Conservation (phyloP, 257 asterid genomes). For the Nicotiana tomentosiformis region DNA sequence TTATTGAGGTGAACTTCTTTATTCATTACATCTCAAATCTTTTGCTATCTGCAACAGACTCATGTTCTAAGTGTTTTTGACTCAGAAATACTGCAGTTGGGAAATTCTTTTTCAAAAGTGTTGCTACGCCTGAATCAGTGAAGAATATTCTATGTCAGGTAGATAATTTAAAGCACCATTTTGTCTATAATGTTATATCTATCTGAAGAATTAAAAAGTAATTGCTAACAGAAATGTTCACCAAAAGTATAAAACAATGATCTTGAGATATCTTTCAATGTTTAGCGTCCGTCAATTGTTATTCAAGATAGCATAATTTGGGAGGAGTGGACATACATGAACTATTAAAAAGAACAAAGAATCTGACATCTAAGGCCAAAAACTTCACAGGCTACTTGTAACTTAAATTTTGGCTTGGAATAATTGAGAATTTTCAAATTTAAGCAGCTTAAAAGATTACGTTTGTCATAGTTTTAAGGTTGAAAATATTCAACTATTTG, state of each 20-base stretch:
- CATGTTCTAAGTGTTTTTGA: neutral
- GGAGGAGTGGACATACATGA: neutral
- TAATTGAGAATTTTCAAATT: no score
- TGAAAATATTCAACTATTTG: no score
- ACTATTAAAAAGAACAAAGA: neutral
- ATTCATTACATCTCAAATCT: neutral
- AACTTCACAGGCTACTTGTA: neutral
- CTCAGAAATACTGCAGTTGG: slow-evolving; percentile 77
- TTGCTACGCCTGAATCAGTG: slow-evolving; percentile 81
- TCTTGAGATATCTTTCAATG: neutral
- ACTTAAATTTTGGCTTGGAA: neutral
- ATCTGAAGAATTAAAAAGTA: neutral
- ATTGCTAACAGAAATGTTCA: no score
- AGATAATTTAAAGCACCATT: neutral
- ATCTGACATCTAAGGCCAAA: neutral
- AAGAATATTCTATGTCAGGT: slow-evolving; percentile 90
- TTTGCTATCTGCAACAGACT: neutral
- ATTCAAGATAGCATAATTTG: neutral
- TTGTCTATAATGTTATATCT: neutral
- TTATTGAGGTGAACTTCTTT: slow-evolving; percentile 52
- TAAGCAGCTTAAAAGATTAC: no score
- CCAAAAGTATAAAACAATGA: no score
- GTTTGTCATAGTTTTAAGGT: no score
- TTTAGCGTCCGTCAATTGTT: neutral
- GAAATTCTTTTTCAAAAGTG: slow-evolving; percentile 54